phyloP scores from a whole-genome alignment of 208 protist species.

The Crithidia mellificae region DNA sequence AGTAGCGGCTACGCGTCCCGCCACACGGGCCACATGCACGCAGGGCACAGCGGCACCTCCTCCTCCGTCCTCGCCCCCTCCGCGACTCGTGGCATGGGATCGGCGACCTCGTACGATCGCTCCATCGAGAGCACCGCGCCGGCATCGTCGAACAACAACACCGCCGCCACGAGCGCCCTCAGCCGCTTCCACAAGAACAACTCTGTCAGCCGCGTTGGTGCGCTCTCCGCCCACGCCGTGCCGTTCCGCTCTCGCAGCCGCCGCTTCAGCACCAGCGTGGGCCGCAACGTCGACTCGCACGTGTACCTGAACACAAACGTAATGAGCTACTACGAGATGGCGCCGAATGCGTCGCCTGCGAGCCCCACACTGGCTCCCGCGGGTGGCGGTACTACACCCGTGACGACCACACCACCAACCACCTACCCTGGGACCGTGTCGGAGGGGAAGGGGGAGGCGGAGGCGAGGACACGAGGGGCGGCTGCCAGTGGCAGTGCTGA shows the following conservation, averaged over 20 bases:
- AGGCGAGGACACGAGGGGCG: neutral
- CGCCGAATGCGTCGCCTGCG: neutral
- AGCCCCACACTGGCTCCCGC: neutral
- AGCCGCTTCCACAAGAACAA: neutral
- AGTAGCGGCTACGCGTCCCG: too few species aligned
- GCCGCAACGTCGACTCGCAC: conserved; percentile 32
- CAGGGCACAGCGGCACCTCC: neutral
- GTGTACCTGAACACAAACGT: conserved; percentile 39
- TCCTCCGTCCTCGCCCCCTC: neutral
- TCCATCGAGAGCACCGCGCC: conserved; percentile 5
- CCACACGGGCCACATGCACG: too few species aligned
- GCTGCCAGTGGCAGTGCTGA: neutral
- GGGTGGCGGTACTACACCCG: too few species aligned
- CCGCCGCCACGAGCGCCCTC: neutral
- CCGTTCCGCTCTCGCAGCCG: conserved; percentile 2
- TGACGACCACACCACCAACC: too few species aligned
- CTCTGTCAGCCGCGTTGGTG: neutral
- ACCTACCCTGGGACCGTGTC: too few species aligned
- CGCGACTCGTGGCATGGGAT: neutral
- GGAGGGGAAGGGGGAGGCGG: too few species aligned
- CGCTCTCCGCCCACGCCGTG: neutral
- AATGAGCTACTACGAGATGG: conserved; percentile 21
- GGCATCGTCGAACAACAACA: too few species aligned
- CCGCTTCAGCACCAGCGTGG: conserved; percentile 15
- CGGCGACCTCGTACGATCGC: neutral